Evolutionary conservation across 371 early-diverging fungal species (phyloP).

Genomic region (Apophysomyces trapeziformis): DNA sequence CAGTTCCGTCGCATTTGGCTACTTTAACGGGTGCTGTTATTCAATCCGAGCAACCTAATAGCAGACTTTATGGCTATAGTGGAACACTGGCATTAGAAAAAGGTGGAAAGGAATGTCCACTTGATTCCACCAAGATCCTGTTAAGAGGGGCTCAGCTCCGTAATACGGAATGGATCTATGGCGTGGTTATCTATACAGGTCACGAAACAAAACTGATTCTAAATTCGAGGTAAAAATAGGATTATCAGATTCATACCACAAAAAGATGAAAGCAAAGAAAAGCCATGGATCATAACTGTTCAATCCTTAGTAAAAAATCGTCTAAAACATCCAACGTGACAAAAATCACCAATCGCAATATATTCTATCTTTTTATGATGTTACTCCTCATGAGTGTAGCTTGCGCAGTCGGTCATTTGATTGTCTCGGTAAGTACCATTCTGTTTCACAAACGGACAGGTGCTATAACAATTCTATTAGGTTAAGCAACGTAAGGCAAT

Average conservation of each 20-base stretch:
- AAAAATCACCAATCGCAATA: slow-evolving; percentile 85
- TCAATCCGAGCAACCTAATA: slow-evolving; percentile 80
- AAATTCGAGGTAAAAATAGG: slow-evolving; percentile 56
- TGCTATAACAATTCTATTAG: slow-evolving; percentile 13
- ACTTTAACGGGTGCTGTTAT: slow-evolving; percentile 53
- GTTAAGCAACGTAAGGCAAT: slow-evolving; percentile 15
- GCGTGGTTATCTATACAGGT: slow-evolving; percentile 81
- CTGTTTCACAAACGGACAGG: background rate
- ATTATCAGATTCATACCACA: background rate
- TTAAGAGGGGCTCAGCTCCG: slow-evolving; percentile 79
- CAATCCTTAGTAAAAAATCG: slow-evolving; percentile 26
- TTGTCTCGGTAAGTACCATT: slow-evolving; percentile 32
- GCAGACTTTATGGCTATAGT: slow-evolving; percentile 79
- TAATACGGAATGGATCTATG: slow-evolving; percentile 83
- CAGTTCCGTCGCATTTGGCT: slow-evolving; percentile 58
- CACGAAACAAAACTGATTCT: slow-evolving; percentile 84
- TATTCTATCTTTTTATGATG: slow-evolving; percentile 84
- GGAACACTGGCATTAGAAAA: slow-evolving; percentile 64
- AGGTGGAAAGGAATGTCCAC: slow-evolving; percentile 60
- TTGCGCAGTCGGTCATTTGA: slow-evolving; percentile 11
- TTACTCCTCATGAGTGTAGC: slow-evolving; percentile 74
- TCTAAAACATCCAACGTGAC: slow-evolving; percentile 57
- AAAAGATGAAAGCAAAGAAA: slow-evolving; percentile 31
- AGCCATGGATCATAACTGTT: slow-evolving; percentile 50
- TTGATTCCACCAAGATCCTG: slow-evolving; percentile 75